These are phyloP conservation scores for Platismatia glauca DNA, from an alignment of 495 filamentous ascomycete species.

Conservation along the genomic window DNA sequence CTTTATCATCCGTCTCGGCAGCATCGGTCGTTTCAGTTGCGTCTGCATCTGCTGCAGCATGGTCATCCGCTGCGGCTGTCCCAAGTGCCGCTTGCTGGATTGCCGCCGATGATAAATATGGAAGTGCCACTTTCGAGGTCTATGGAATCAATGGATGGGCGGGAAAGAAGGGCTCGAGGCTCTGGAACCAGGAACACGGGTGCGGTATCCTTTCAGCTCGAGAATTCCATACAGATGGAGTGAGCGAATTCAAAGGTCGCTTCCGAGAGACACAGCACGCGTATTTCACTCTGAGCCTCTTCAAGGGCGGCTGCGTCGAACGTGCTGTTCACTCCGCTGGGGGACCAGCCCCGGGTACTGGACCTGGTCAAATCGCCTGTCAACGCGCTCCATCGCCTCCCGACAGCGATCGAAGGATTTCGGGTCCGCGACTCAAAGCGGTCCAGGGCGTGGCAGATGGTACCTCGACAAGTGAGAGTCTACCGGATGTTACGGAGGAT, in stretches of 20 bases:
- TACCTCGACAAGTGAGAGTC: background rate
- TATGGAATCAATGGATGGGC: slow-evolving; percentile 6
- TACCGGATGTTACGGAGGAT: background rate
- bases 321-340: slow-evolving; percentile 3
- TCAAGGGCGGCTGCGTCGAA: slow-evolving; percentile 8
- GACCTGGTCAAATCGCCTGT: background rate
- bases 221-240: background rate
- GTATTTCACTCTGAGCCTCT: slow-evolving; percentile 1
- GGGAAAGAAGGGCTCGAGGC: background rate
- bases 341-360: background rate
- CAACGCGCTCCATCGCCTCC: background rate
- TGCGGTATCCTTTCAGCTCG: slow-evolving; percentile 1
- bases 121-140: background rate
- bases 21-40: background rate
- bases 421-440: background rate
- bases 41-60: background rate
- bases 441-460: background rate
- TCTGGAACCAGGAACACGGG: slow-evolving; percentile 4
- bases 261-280: background rate
- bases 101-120: background rate
- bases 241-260: background rate
- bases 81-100: slow-evolving; percentile 6
- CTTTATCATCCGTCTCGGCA: background rate
- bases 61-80: background rate
- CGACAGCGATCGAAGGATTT: background rate